Evolutionary conservation across 2,329 filamentous ascomycete genomes (phyloP), one percentile per base, ranked within the genome.

Genomic region (Fusarium austroafricanum): DNA sequence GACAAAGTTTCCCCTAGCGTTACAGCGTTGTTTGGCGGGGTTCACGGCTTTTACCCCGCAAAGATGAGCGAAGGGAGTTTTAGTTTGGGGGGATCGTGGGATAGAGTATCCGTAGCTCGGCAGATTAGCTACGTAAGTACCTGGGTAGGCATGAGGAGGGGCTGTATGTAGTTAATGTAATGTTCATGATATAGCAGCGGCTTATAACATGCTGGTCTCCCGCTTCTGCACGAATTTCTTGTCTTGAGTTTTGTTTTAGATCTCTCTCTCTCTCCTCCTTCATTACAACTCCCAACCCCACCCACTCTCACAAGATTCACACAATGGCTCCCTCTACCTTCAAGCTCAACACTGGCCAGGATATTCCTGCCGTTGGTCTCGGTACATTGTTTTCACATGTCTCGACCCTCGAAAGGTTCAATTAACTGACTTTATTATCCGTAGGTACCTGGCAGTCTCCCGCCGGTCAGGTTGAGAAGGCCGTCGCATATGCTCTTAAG

Each of bases 371-470:
- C 38, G 76, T 91, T 20, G 89, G 88, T 52, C 82, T 90, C 29
- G 88, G 87, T 89, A 80, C 45, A 81, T 72, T 53, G 10, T 38
- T 46, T 31, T 43, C 26, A 21, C 54, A 46, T 44, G 33, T 45
- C 35, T 29, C 18, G 33, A n/a, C 20, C n/a, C 21, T n/a, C 4
- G 10, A 26, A 18, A 35, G 20, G 29, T 10, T 31, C 50, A 61
- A 52, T 53, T 68, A 28, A 59, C 60, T 67, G 28, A 62, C 39
- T 11, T 35, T 15, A 49, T n/a, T 10, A 6, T 38, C n/a, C 39
- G 23, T 47, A 89, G 88, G 88, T 72, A 90, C 88, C 67, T 91
- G 89, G 89, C 87, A 91, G 77, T 84, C 87, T 10, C 81, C 80
- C 4, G 82, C 86, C 1, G 88, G 87, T 43, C 81, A 89, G 74